A percentile compares a stretch with the other conserved stretches of the same genome.
Conservation (phyloP, 352 stramenopile genomes). For the Globisporangium sylvaticum region DNA sequence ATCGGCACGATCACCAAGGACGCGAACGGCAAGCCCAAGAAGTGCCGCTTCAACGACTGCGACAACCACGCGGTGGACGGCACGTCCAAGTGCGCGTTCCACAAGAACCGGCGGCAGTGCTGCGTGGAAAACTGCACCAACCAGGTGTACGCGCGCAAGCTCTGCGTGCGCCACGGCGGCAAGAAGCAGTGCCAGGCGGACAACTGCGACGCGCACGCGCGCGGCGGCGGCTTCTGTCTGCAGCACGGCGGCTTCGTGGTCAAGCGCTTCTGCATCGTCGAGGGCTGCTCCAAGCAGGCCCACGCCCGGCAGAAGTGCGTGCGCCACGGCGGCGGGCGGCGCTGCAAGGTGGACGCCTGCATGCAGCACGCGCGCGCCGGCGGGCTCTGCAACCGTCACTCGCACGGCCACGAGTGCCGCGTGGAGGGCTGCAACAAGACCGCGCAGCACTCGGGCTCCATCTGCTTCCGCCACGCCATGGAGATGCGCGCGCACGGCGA, state of each 20-base stretch:
- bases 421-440: slow-evolving; percentile 81
- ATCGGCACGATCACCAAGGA: slow-evolving; percentile 10
- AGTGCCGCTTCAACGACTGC: slow-evolving; percentile 82
- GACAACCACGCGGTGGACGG: slow-evolving; percentile 67
- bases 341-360: slow-evolving; percentile 69
- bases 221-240: slow-evolving; percentile 68
- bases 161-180: slow-evolving; percentile 76
- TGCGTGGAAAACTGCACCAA: slow-evolving; percentile 80
- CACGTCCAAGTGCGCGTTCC: slow-evolving; percentile 75
- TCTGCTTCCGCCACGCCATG: slow-evolving; percentile 77
- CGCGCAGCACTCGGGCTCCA: slow-evolving; percentile 70
- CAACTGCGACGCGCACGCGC: slow-evolving; percentile 67
- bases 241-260: slow-evolving; percentile 79
- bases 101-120: slow-evolving; percentile 81
- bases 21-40: slow-evolving; percentile 37
- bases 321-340: slow-evolving; percentile 60
- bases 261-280: slow-evolving; percentile 80
- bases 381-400: slow-evolving; percentile 73
- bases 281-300: slow-evolving; percentile 74
- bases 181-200: slow-evolving; percentile 80
- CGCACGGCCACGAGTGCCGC: slow-evolving; percentile 65
- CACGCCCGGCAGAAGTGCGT: slow-evolving; percentile 77
- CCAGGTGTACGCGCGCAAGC: slow-evolving; percentile 78
- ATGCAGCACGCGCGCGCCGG: slow-evolving; percentile 71
- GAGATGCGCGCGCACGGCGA: slow-evolving; percentile 66